Base-by-base conservation (phyloP, 2,329 filamentous ascomycete species). In the Coniochaeta sp. region DNA sequence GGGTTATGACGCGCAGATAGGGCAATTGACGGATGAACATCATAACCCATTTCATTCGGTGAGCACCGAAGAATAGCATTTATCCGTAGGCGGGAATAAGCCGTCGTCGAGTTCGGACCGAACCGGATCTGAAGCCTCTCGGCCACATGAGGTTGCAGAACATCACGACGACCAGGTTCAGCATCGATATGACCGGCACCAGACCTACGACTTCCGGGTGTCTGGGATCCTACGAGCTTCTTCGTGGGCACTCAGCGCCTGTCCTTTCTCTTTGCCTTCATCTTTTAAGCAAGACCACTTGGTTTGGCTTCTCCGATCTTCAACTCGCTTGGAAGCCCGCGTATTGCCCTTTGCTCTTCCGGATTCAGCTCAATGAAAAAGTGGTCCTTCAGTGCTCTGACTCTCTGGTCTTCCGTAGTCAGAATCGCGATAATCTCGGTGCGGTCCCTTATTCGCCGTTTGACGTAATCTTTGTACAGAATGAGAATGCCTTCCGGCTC, bases 291-390 rank as follows among this genome's bases (percentile, higher is more conserved):
- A 12, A 36, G 42, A 26, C 42, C 42, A 4, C 42, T 47, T 26
- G 22, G 22, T 16, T 14, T 4, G 22, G 19, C 17, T 47, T 26
- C 22, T 5, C 19, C 19, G 42, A 4, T 24, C 58, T 58, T 69
- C 24, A 72, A 52, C 62, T 70, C 62, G 55, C 65, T 73, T 5
- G 66, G 57, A 50, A 71, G 59, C 0, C 79, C 79, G 16, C 64
- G 70, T 60, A 86, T 85, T 0, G 77, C 81, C 40, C 67, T 70
- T 55, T 73, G 73, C 64, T 86, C 82, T 59, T 73, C 70, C 8
- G 73, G 69, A 0, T 66, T 74, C 34, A 87, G 68, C 38, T 72
- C 67, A 55, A 87, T 76, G 8, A 69, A 72, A 64, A 85, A 86
- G 64, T 77, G 79, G 63, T 75, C 75, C 47, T 74, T 73, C 63